These are phyloP conservation scores for Trichosporon faecale DNA, from an alignment of 1,284 basidiomycete genomes.

Conservation along the genomic window DNA sequence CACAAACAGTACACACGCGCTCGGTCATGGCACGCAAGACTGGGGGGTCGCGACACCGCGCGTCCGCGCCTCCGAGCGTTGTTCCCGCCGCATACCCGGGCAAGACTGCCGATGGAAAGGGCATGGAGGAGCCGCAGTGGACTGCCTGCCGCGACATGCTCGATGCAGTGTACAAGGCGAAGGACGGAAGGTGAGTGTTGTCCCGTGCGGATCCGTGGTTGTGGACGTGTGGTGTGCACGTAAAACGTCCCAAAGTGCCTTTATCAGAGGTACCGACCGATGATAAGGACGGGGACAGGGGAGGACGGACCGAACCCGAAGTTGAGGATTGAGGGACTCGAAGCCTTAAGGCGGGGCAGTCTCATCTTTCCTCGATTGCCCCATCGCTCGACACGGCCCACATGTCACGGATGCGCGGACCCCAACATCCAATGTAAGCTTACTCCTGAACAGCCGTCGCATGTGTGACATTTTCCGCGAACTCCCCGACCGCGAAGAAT, in stretches of 20 bases:
- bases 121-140: conserved; percentile 39
- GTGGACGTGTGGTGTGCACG: not conserved
- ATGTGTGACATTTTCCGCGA: conserved; percentile 43
- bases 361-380: not conserved
- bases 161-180: conserved; percentile 42
- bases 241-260: not conserved
- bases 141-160: conserved; percentile 43
- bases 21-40: conserved; percentile 26
- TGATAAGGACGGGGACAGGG: conserved; percentile 5
- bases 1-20: not conserved
- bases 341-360: not conserved
- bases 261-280: conserved; percentile 6
- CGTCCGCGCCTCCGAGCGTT: conserved; percentile 20
- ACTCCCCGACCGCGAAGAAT: conserved; percentile 41
- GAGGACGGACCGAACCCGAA: conserved; percentile 7
- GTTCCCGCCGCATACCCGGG: conserved; percentile 35
- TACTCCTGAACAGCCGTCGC: conserved; percentile 29
- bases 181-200: conserved; percentile 40
- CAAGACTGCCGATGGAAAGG: conserved; percentile 27
- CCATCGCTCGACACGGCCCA: not conserved
- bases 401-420: not conserved
- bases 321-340: conserved; percentile 5
- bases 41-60: conserved; percentile 24
- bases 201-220: not conserved
- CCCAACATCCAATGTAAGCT: not conserved